Evolutionary conservation across 108 stramenopile genomes (phyloP), one percentile per base, ranked within the genome.

Genomic region (Parmales sp.): DNA sequence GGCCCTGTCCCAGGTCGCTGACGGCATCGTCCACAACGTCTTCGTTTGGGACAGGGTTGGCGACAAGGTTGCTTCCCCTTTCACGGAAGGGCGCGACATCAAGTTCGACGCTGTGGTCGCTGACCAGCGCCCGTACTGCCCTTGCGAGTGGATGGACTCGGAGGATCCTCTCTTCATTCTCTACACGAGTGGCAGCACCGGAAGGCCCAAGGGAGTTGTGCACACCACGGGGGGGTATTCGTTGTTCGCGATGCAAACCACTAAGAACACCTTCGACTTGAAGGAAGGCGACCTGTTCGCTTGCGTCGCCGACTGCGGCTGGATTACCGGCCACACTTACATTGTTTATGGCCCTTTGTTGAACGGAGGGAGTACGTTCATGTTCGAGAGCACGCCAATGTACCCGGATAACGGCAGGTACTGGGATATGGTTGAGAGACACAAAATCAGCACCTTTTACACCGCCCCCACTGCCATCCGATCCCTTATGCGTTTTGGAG

Each of bases 271-370:
- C 25, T 90, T 90, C 65, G 74, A 74, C 45, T 41, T 65, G 9
- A 65, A 70, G 19, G 78, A 78, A 39, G 80, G 76, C 6, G 83
- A 85, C 73, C 77, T 90, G 39, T 89, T 80, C 69, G 88, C 87
- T 1, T 92, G 91, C 78, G 86, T 98, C 13, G 95, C 95, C 0
- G 94, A 95, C 73, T 86, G 87, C 45, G 95, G 94, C 22, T 98
- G 96, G 94, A 90, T 92, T 49, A 92, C 91, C 43, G 90, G 91
- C 9, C 87, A 88, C 77, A 76, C 83, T 18, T 92, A 92, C 78
- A 87, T 86, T 54, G 88, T 92, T 34, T 92, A 92, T 72, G 89
- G 88, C 23, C 91, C 91, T 2, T 74, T 92, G 8, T 43, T 80
- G 34, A 82, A 81, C 69, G 91, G 91, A 22, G 64, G 80, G 20